Evolutionary conservation across 2,329 filamentous ascomycete species (phyloP), one percentile per base, ranked within the genome.

Genomic region (Balansia obtecta): DNA sequence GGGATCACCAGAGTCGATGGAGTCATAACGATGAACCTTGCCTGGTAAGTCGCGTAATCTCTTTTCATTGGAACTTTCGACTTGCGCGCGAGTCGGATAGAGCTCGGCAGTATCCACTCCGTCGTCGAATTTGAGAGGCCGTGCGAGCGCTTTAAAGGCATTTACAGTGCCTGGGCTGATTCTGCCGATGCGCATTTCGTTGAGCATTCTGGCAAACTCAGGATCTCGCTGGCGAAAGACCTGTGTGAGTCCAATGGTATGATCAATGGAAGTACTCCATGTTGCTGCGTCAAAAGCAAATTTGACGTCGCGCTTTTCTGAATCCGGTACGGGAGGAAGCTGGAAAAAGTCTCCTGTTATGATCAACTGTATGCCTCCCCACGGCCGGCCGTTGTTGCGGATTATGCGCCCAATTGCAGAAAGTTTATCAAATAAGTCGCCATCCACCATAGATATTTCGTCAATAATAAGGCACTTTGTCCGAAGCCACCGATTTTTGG

Each of bases 261-360:
- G 90, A 61, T 95, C 85, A 54, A 98, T 94, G 1, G 86, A 86
- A 1, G 89, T 95, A 51, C 76, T 83, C 93, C 94, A 98, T 0
- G 90, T 95, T 2, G 80, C 79, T 8, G 90, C 90, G 60, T 95
- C 88, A 63, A 98, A 98, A 0, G 90, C 85, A 65, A 98, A 98
- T 62, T 89, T 95, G 45, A 84, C 80, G 27, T 83, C 76, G 45
- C 73, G 70, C 52, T 82, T 80, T 41, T 79, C 80, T 40, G 72
- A 72, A 37, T 96, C 90, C 1, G 91, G 90, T 1, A 98, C 93
- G 1, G 93, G 93, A 0, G 93, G 93, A 3, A 98, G 71, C 64
- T 98, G 93, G 67, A 98, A 98, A 68, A 98, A 98, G 61, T 98
- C 93, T 3, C 93, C 93, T 0, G 93, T 98, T 53, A 98, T 87